Percentiles rank a stretch among this genome's conserved stretches.
Evolutionary conservation across 2,329 filamentous ascomycete species (phyloP).

Genomic region (Fusarium sp.): DNA sequence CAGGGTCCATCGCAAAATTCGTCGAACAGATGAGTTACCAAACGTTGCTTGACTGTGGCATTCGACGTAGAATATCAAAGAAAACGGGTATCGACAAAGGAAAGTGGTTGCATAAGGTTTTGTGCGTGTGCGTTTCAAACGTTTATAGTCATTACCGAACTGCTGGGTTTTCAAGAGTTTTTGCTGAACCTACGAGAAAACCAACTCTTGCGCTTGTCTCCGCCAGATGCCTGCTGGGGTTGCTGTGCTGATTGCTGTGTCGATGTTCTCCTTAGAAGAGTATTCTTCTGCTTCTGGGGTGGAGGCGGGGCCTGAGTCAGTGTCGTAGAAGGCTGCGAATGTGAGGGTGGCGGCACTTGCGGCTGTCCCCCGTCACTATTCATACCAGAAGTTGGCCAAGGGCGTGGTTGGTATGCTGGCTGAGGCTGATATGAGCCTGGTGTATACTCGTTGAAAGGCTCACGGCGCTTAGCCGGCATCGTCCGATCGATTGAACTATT

Average conservation of each 20-base stretch:
- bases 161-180: conserved; percentile 46
- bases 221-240: conserved; percentile 42
- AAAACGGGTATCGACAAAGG: conserved; percentile 50
- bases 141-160: conserved; percentile 18
- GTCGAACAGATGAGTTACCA: conserved; percentile 9
- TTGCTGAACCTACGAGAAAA: conserved; percentile 86
- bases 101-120: conserved; percentile 34
- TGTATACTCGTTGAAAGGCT: conserved; percentile 74
- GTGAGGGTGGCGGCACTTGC: conserved; percentile 46
- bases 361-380: conserved; percentile 45
- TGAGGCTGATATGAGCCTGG: conserved; percentile 65
- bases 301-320: conserved; percentile 36
- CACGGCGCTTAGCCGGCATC: conserved; percentile 66
- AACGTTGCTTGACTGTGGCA: conserved; percentile 5
- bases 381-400: conserved; percentile 55
- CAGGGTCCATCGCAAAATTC: conserved; percentile 12
- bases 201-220: conserved; percentile 91
- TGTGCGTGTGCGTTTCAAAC: conserved; percentile 27
- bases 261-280: conserved; percentile 49
- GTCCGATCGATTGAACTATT: conserved; percentile 90
- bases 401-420: conserved; percentile 58
- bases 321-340: conserved; percentile 40
- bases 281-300: conserved; percentile 49
- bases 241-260: conserved; percentile 39
- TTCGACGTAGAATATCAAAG: conserved; percentile 26